phyloP scores from a whole-genome alignment of 768 basidiomycete genomes.

The Rhodosporidiobolus odoratus region DNA sequence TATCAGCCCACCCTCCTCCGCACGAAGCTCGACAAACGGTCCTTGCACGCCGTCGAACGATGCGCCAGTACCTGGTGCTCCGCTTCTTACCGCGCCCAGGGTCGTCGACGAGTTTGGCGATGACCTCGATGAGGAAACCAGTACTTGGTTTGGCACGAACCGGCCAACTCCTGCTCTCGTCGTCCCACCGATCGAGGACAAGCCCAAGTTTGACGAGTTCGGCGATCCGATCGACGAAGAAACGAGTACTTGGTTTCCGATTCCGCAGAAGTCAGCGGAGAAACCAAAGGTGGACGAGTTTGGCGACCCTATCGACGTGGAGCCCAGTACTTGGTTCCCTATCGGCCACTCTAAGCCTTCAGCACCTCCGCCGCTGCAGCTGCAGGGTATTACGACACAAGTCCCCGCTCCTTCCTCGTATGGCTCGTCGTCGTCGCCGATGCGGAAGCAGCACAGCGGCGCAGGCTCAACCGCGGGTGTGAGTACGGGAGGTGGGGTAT shows the following conservation, averaged over 20 bases:
- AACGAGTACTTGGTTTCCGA: constrained; percentile 29
- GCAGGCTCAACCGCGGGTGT: not conserved
- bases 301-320: constrained; percentile 17
- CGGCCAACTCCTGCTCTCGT: not conserved
- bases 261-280: not conserved
- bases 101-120: not conserved
- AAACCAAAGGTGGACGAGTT: constrained; percentile 8
- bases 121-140: constrained; percentile 3
- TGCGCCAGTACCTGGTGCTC: constrained; percentile 26
- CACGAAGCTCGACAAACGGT: constrained; percentile 14
- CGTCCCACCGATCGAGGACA: not conserved
- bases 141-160: not conserved
- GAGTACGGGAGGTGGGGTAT: not conserved
- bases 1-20: constrained; percentile 6
- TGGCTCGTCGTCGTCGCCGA: constrained; percentile 16
- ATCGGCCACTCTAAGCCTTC: constrained; percentile 10
- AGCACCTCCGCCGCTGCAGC: not conserved
- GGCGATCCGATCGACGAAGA: constrained; percentile 30
- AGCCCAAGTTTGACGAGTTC: constrained; percentile 11
- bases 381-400: not conserved
- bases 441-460: constrained; percentile 19
- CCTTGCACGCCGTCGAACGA: constrained; percentile 24
- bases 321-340: constrained; percentile 22
- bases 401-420: constrained; percentile 16
- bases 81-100: not conserved